Evolutionary conservation across 2,329 filamentous ascomycete species (phyloP), one percentile per base, ranked within the genome.

Genomic region (Emergomyces pasteurianus): DNA sequence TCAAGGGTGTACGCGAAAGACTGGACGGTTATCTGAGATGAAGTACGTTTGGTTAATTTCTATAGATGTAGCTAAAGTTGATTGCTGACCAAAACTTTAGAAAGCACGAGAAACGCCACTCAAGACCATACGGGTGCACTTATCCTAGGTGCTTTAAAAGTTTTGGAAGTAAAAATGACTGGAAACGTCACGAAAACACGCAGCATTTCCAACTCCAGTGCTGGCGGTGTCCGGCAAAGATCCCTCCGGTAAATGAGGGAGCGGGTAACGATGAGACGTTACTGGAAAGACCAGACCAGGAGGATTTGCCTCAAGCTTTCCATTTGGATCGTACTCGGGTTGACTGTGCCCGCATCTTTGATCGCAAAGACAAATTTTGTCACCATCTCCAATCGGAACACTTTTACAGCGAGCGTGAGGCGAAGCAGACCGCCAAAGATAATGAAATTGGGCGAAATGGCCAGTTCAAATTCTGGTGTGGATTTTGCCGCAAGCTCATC

Each of bases 151-250:
- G 92, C 68, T 72, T 75, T 56, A 91, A 90, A 69, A 78, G 71
- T 0, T 96, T 96, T 66, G 92, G 92, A n/a, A 92, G 88, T 72
- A 95, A 96, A 70, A 92, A 90, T 62, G 92, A 96, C 73, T 96
- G 85, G 92, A 95, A 95, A 71, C 84, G 92, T 1, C 92, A 96
- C 68, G 92, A 96, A 69, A 87, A 85, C 65, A 85, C 83, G 18
- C 88, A 92, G 68, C 91, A 96, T 71, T 84, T 83, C 63, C 83
- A 87, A 62, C 72, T 82, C 6, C 86, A 91, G 68, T 80, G 81
- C 55, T 96, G 88, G 85, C 83, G 82, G 36, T 96, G 91, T 69
- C 78, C 54, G 23, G 54, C 31, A 43, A 43, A 18, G 23, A 4
- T 18, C 23, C 7, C 26, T 10, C 23, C 47, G 12, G 26, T 64